These are phyloP conservation scores for Morella rubra DNA, from an alignment of 306 rosid species.

Conservation along the genomic window DNA sequence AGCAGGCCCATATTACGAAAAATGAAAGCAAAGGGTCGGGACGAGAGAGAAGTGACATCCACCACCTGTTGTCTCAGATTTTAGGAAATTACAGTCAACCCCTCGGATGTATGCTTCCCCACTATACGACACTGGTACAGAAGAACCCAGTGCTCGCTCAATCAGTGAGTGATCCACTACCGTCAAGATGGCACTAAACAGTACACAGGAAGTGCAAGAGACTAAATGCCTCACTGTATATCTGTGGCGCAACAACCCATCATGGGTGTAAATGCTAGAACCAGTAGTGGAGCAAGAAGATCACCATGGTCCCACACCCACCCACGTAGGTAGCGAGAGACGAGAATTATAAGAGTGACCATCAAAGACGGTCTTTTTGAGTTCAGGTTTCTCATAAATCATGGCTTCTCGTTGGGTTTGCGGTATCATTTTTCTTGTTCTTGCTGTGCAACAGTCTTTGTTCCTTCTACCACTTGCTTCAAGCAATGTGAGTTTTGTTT, in stretches of 20 bases:
- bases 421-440: slow-evolving; percentile 26
- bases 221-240: neutral
- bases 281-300: neutral
- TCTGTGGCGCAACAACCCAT: neutral
- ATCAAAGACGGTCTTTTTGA: neutral
- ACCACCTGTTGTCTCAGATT: no score
- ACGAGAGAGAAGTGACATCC: no score
- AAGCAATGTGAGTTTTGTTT: slow-evolving; percentile 42
- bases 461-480: slow-evolving; percentile 35
- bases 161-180: neutral
- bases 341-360: neutral
- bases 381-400: slow-evolving; percentile 13
- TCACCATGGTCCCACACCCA: neutral
- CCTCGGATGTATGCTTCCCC: neutral
- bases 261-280: neutral
- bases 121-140: neutral
- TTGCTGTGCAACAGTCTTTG: slow-evolving; percentile 30
- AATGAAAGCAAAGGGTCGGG: no score
- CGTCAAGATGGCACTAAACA: neutral
- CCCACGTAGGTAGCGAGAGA: neutral
- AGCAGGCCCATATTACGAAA: no score
- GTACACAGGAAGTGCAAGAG: neutral
- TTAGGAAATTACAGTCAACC: neutral
- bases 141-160: neutral
- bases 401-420: slow-evolving; percentile 41